Percentiles rank a stretch among this genome's conserved stretches.
phyloP scores from a whole-genome alignment of 306 rosid species.

The Geum urbanum region DNA sequence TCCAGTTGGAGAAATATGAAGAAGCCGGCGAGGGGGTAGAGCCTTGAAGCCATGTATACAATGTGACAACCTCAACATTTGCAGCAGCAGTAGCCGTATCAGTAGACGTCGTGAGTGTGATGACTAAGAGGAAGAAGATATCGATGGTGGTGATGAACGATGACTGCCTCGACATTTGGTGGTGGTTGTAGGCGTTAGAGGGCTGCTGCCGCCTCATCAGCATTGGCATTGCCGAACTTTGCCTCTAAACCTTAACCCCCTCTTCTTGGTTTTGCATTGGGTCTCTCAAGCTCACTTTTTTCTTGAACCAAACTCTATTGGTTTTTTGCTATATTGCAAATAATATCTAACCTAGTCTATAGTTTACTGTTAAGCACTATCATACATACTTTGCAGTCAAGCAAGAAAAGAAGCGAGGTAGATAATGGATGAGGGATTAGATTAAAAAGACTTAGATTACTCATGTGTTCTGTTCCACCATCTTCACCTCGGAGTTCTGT shows the following conservation, averaged over 20 bases:
- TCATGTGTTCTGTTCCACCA: too few species aligned
- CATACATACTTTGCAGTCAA: constrained; percentile 41
- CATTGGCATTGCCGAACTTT: constrained; percentile 59
- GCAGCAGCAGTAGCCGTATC: constrained; percentile 24
- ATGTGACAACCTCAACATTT: constrained; percentile 39
- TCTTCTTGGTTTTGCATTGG: constrained; percentile 52
- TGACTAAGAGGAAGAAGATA: constrained; percentile 19
- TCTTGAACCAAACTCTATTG: constrained; percentile 32
- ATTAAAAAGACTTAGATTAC: too few species aligned
- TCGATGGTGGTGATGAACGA: constrained; percentile 30
- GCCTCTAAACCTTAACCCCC: constrained; percentile 65
- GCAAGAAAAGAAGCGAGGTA: constrained; percentile 45
- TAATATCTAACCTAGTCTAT: constrained; percentile 14
- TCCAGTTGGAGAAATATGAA: constrained; percentile 46
- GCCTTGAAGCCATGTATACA: constrained; percentile 63
- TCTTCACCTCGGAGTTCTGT: constrained; percentile 70
- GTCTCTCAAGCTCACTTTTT: constrained; percentile 26
- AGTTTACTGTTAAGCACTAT: constrained; percentile 11
- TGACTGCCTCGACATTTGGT: constrained; percentile 54
- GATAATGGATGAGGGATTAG: background rate
- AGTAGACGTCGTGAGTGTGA: constrained; percentile 3
- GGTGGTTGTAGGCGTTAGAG: constrained; percentile 49
- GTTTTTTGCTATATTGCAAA: constrained; percentile 14
- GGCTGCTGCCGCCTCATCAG: constrained; percentile 41
- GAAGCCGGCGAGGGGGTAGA: constrained; percentile 31